phyloP scores from a whole-genome alignment of 148 eudicot species.

The Tetragonia tetragonoides region DNA sequence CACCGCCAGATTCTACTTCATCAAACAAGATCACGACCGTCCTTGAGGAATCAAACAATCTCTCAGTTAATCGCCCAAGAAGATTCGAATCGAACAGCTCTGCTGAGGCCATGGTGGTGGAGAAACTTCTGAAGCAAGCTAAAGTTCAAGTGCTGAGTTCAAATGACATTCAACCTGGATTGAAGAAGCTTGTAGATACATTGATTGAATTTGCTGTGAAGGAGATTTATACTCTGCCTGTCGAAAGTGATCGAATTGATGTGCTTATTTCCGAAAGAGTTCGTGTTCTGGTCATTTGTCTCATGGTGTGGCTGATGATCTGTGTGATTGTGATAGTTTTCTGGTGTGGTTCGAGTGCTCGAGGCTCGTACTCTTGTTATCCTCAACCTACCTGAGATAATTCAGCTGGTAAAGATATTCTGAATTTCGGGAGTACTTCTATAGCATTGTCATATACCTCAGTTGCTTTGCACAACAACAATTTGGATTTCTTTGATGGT shows the following conservation, averaged over 20 bases:
- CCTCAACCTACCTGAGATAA: conserved; percentile 46
- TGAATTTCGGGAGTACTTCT: neutral
- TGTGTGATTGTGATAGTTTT: conserved; percentile 15
- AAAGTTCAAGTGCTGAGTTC: conserved; percentile 33
- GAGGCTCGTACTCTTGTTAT: conserved; percentile 29
- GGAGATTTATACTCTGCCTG: conserved; percentile 41
- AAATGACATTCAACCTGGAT: conserved; percentile 30
- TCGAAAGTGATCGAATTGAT: conserved; percentile 33
- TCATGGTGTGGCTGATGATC: conserved; percentile 35
- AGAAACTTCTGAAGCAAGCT: conserved; percentile 50
- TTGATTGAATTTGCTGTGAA: conserved; percentile 39
- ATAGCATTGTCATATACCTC: too few species aligned
- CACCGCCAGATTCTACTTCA: conserved; percentile 36
- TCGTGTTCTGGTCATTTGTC: conserved; percentile 25
- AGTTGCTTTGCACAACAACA: neutral
- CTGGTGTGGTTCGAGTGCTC: conserved; percentile 6
- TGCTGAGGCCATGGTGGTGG: conserved; percentile 40
- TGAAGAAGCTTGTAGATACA: conserved; percentile 48
- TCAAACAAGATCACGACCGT: conserved; percentile 28
- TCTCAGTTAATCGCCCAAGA: neutral
- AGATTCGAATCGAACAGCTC: neutral
- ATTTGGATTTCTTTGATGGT: too few species aligned
- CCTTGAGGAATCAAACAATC: conserved; percentile 10
- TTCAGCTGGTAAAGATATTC: conserved; percentile 8
- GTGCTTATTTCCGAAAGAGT: conserved; percentile 30